Conservation (phyloP, 768 basidiomycete genomes). For the Boletus edulis region DNA sequence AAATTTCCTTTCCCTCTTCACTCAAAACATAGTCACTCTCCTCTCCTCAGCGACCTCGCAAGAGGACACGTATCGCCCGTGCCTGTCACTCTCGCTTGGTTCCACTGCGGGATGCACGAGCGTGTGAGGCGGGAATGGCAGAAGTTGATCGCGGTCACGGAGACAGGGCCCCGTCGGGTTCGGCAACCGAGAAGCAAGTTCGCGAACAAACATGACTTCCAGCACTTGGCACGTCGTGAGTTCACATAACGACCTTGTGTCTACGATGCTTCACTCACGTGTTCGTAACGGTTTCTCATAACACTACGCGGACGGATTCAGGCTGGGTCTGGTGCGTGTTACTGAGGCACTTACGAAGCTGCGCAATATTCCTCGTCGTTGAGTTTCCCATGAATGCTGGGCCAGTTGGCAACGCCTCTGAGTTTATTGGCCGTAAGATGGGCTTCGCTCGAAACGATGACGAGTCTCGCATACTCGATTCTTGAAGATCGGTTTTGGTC, state of each 20-base stretch:
- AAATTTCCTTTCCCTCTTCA: slow-evolving; percentile 28
- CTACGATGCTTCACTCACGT: slow-evolving; percentile 11
- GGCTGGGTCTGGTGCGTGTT: neutral
- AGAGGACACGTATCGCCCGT: slow-evolving; percentile 31
- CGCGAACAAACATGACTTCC: slow-evolving; percentile 35
- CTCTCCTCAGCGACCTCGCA: slow-evolving; percentile 28
- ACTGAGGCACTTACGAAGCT: slow-evolving; percentile 14
- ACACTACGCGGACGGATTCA: slow-evolving; percentile 10
- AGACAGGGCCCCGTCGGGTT: slow-evolving; percentile 25
- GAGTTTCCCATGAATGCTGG: slow-evolving; percentile 28
- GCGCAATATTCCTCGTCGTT: slow-evolving; percentile 30
- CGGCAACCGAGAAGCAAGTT: slow-evolving; percentile 33
- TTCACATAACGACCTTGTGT: neutral
- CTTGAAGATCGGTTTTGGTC: too few relatives aligned
- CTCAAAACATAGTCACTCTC: slow-evolving; percentile 33
- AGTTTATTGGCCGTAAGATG: slow-evolving; percentile 19
- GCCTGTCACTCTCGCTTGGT: slow-evolving; percentile 18
- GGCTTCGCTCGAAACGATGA: slow-evolving; percentile 31
- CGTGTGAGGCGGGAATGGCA: slow-evolving; percentile 33
- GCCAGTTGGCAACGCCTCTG: slow-evolving; percentile 10
- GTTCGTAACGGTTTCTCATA: slow-evolving; percentile 24
- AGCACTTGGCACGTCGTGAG: slow-evolving; percentile 22
- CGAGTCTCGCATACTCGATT: slow-evolving; percentile 28
- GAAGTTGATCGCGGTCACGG: slow-evolving; percentile 32
- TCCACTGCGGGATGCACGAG: slow-evolving; percentile 34